These are phyloP conservation scores for Komagataella phaffii DNA, from an alignment of 805 yeast genomes.

Conservation along the genomic window DNA sequence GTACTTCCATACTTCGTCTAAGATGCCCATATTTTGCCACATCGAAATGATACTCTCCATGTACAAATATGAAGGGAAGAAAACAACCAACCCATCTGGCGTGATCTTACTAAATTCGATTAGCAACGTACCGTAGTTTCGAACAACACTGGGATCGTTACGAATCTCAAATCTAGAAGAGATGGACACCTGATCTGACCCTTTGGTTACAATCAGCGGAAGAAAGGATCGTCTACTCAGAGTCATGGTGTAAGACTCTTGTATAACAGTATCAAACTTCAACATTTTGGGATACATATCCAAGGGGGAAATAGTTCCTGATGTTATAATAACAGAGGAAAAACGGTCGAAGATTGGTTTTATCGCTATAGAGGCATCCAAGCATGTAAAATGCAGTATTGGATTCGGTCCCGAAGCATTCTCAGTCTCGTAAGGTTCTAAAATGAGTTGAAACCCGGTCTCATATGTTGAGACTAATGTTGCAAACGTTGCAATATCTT, in stretches of 20 bases:
- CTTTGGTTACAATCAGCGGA: conserved; percentile 94
- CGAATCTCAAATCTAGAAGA: conserved; percentile 93
- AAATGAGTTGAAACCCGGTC: conserved; percentile 76
- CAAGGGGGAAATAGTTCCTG: conserved; percentile 96
- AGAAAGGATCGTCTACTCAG: conserved; percentile 82
- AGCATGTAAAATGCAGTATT: conserved; percentile 79
- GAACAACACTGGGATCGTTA: conserved; percentile 94
- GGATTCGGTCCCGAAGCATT: conserved; percentile 96
- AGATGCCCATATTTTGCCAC: conserved; percentile 98
- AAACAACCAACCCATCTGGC: conserved; percentile 97
- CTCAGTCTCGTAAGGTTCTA: conserved; percentile 93
- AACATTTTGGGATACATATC: conserved; percentile 98
- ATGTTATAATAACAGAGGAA: conserved; percentile 84
- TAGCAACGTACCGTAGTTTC: conserved; percentile 88
- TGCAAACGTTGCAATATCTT: conserved; percentile 95
- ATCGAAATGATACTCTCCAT: conserved; percentile 97
- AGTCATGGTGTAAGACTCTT: conserved; percentile 93
- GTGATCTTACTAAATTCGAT: conserved; percentile 91
- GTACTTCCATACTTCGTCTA: conserved; percentile 98
- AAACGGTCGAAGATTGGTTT: conserved; percentile 93
- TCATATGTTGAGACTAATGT: conserved; percentile 93
- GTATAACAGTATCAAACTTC: conserved; percentile 84
- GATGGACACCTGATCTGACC: conserved; percentile 95
- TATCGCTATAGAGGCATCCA: conserved; percentile 96
- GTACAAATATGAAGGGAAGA: conserved; percentile 91